A percentile compares a stretch with the other conserved stretches of the same genome.
Evolutionary conservation across 495 filamentous ascomycete species (phyloP).

Genomic region (Penicillium verhagenii): DNA sequence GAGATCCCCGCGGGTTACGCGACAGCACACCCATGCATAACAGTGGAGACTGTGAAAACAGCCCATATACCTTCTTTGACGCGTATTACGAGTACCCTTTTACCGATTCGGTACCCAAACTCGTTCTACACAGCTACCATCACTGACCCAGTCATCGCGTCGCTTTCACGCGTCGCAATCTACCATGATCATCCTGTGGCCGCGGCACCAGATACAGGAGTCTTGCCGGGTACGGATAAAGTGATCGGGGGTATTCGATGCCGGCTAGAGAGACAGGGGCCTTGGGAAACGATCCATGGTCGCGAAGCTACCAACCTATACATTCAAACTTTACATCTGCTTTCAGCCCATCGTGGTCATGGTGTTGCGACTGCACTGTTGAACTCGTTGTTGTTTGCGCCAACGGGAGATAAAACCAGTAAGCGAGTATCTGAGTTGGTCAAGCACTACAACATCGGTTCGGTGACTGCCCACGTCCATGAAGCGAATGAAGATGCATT

Average conservation of each 20-base stretch:
- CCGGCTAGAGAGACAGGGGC: conserved; percentile 58
- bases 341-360: conserved; percentile 76
- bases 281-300: conserved; percentile 26
- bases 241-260: conserved; percentile 84
- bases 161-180: conserved; percentile 75
- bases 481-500: conserved; percentile 83
- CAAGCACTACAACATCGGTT: conserved; percentile 47
- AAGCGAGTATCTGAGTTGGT: conserved; percentile 46
- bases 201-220: conserved; percentile 33
- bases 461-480: conserved; percentile 90
- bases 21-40: conserved; percentile 43
- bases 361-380: conserved; percentile 80
- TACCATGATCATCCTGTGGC: conserved; percentile 54
- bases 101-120: conserved; percentile 85
- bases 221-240: conserved; percentile 45
- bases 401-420: conserved; percentile 14
- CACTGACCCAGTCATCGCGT: conserved; percentile 61
- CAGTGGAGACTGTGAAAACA: conserved; percentile 57
- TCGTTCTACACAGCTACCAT: conserved; percentile 80
- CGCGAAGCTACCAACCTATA: conserved; percentile 59
- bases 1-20: conserved; percentile 28
- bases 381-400: conserved; percentile 52
- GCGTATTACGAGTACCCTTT: conserved; percentile 76
- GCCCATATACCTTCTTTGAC: conserved; percentile 71
- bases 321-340: conserved; percentile 80